Evolutionary conservation across 2,329 filamentous ascomycete species (phyloP).

Genomic region (Talaromyces amestolkiae): DNA sequence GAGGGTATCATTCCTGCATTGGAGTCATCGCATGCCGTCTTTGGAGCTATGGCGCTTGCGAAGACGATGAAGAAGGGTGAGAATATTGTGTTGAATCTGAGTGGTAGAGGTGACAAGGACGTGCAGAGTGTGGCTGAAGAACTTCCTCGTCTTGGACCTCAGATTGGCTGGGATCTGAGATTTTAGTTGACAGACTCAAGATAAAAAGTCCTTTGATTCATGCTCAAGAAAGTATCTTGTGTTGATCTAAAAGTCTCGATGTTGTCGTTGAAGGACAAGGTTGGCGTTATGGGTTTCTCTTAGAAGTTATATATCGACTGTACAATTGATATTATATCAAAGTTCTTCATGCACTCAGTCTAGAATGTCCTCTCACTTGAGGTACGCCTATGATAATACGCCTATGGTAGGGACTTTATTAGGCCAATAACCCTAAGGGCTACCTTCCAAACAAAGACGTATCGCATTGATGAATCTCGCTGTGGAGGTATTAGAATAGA

Average conservation of each 20-base stretch:
- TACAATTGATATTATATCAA: neutral
- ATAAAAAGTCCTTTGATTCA: neutral
- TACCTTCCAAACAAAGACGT: neutral
- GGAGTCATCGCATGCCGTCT: conserved; percentile 91
- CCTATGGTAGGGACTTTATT: no score
- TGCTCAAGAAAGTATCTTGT: neutral
- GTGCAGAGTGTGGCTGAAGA: conserved; percentile 97
- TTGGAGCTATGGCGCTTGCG: conserved; percentile 80
- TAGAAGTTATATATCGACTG: neutral
- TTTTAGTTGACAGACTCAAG: conserved; percentile 7
- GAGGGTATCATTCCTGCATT: conserved; percentile 97
- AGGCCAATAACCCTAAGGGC: neutral
- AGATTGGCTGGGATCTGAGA: conserved; percentile 67
- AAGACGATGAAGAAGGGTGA: conserved; percentile 87
- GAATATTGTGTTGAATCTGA: conserved; percentile 91
- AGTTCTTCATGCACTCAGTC: neutral
- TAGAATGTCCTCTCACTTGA: no score
- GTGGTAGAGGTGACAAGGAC: conserved; percentile 94
- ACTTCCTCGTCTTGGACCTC: conserved; percentile 79
- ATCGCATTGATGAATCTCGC: neutral
- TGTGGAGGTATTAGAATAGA: neutral
- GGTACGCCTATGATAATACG: no score
- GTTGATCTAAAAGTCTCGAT: neutral
- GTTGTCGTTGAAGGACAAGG: neutral
- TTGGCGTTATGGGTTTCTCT: neutral